A percentile compares a stretch with the other conserved stretches of the same genome.
Conservation (phyloP, 352 stramenopile species). For the Phytophthora foliorum region DNA sequence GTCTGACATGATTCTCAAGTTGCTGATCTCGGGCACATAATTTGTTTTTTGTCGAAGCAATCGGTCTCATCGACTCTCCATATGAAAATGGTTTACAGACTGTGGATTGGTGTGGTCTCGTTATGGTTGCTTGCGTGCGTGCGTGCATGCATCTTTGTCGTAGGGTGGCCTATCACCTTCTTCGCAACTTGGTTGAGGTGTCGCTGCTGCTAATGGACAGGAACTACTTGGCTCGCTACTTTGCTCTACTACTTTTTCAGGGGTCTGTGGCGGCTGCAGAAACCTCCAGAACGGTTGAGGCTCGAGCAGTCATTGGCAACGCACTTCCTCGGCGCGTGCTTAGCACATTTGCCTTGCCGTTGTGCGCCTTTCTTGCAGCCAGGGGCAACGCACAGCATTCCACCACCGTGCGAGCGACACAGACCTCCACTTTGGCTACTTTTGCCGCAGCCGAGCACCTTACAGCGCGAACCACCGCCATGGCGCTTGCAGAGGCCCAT, state of each 20-base stretch:
- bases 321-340: slow-evolving; percentile 79
- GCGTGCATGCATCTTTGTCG: slow-evolving; percentile 3
- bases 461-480: slow-evolving; percentile 77
- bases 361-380: slow-evolving; percentile 90
- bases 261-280: slow-evolving; percentile 29
- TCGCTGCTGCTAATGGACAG: slow-evolving; percentile 3
- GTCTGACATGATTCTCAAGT: neutral
- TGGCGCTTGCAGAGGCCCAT: slow-evolving; percentile 85
- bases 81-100: slow-evolving; percentile 16
- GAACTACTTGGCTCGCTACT: slow-evolving; percentile 8
- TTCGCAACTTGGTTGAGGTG: slow-evolving; percentile 5
- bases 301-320: slow-evolving; percentile 66
- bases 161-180: slow-evolving; percentile 7
- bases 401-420: slow-evolving; percentile 86
- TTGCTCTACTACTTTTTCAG: slow-evolving; percentile 7
- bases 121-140: slow-evolving; percentile 12
- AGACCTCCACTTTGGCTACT: slow-evolving; percentile 80
- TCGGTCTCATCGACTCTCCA: neutral
- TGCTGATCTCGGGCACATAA: neutral
- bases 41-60: neutral
- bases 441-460: slow-evolving; percentile 60
- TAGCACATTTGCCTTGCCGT: slow-evolving; percentile 83
- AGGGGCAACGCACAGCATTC: slow-evolving; percentile 83
- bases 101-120: slow-evolving; percentile 14
- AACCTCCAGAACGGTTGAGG: slow-evolving; percentile 69